phyloP scores from a whole-genome alignment of 148 eudicot genomes.

The Fagopyrum tataricum region DNA sequence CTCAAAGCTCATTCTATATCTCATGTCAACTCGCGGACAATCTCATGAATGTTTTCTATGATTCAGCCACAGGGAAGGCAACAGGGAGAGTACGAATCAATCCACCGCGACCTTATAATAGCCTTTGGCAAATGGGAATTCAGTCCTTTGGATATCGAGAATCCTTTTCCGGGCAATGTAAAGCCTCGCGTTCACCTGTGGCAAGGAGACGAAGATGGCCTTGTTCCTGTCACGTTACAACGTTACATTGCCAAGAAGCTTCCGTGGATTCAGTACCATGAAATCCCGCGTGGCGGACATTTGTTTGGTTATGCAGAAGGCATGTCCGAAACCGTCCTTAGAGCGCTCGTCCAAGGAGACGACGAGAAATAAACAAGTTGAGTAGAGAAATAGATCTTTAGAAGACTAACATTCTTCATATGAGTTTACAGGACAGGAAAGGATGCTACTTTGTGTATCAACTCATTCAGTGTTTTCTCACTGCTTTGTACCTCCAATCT shows the following conservation, averaged over 20 bases:
- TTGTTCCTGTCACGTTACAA: slow-evolving; percentile 40
- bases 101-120: slow-evolving; percentile 34
- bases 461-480: not conserved
- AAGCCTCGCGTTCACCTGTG: slow-evolving; percentile 35
- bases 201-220: slow-evolving; percentile 51
- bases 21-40: too few species aligned
- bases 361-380: too few species aligned
- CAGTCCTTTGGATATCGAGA: slow-evolving; percentile 34
- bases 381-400: not conserved
- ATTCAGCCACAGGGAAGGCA: slow-evolving; percentile 28
- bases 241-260: slow-evolving; percentile 33
- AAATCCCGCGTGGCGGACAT: slow-evolving; percentile 38
- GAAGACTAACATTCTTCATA: not conserved
- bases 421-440: not conserved
- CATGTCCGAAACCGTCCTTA: slow-evolving; percentile 24
- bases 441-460: not conserved
- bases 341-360: slow-evolving; percentile 14
- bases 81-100: slow-evolving; percentile 42
- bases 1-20: too few species aligned
- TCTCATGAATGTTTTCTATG: too few species aligned
- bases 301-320: slow-evolving; percentile 32
- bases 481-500: not conserved
- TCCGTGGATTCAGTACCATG: slow-evolving; percentile 51
- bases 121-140: slow-evolving; percentile 53
- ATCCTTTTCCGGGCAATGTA: slow-evolving; percentile 28